These are phyloP conservation scores for Diaporthe aspalathi DNA, from an alignment of 2,329 filamentous ascomycete genomes.

Conservation along the genomic window DNA sequence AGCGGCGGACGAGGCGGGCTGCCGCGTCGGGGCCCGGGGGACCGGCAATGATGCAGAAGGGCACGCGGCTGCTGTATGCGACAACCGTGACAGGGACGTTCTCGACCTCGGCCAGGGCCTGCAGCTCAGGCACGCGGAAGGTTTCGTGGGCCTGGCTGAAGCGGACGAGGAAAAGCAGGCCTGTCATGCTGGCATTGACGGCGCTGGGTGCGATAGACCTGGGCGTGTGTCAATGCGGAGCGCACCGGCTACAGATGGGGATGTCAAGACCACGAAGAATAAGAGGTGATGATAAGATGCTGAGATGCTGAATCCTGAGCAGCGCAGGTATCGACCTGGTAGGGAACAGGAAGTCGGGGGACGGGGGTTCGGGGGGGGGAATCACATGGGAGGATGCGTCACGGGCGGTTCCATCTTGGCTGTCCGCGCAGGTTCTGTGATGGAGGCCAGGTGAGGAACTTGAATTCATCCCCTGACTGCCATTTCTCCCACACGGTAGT, in stretches of 20 bases:
- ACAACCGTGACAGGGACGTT: conserved; percentile 77
- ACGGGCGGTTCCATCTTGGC: conserved; percentile 29
- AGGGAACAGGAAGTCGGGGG: background rate
- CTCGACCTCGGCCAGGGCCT: conserved; percentile 79
- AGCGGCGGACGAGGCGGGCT: conserved; percentile 75
- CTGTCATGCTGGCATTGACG: conserved; percentile 5
- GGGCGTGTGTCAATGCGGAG: conserved; percentile 61
- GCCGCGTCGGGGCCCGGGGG: conserved; percentile 71
- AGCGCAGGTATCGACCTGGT: background rate
- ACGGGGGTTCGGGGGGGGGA: background rate
- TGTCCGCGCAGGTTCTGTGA: background rate
- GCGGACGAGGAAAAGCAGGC: conserved; percentile 76
- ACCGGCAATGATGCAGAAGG: conserved; percentile 83
- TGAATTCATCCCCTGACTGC: background rate
- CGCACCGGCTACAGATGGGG: conserved; percentile 2
- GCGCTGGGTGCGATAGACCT: background rate
- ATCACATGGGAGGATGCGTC: conserved; percentile 12
- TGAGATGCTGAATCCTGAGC: background rate
- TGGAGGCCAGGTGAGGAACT: background rate
- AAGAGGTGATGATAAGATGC: background rate
- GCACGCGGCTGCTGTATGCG: conserved; percentile 82
- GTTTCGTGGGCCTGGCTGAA: conserved; percentile 90
- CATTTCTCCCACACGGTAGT: background rate
- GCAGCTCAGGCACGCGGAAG: conserved; percentile 87
- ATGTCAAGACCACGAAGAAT: background rate